Evolutionary conservation across 106 monocot genomes (phyloP), one percentile per base, ranked within the genome.

Genomic region (Dendrobium chrysotoxum): DNA sequence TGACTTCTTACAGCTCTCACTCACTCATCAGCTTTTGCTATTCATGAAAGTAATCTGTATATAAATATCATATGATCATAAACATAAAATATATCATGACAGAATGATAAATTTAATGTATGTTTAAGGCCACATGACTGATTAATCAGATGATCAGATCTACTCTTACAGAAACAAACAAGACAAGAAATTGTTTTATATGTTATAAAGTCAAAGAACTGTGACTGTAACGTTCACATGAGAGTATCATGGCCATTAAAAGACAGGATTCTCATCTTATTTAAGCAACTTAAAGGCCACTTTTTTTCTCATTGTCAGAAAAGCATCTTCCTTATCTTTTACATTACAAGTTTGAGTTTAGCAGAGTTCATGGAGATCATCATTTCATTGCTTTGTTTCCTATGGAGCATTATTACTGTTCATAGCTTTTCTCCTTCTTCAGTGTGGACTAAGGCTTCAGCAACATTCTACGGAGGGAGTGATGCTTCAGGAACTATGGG

Each of bases 401-500:
- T 28, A n/a, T 4, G 0, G 28, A 67, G 53, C 30, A 64, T 58
- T 41, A 15, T 65, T 30, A 0, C 45, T 7, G 82, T 30, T 50
- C 75, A 85, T 6, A 83, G 78, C n/a, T 90, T 90, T 46, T 28
- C 35, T 7, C 53, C 85, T 30, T 87, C 90, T 0, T 28, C 67
- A 10, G 85, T 85, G 18, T 90, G 85, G 90, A 90, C 81, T 3
- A 84, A 85, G 75, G 90, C 87, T 5, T 80, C 78, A 0, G 90
- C 90, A 0, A 88, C 87, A 47, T 90, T 90, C 55, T 90, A 90
- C 17, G 87, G 87, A 13, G 90, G 87, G 8, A 54, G 81, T 12
- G 90, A 90, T 53, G 90, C 85, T 18, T 86, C 87, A 10, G 87
- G 87, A 40, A 90, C 87, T 11, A 88, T 90, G 87, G 90, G 87